phyloP scores from a whole-genome alignment of 192 early-diverging fungal species.

The Lobosporangium transversale region DNA sequence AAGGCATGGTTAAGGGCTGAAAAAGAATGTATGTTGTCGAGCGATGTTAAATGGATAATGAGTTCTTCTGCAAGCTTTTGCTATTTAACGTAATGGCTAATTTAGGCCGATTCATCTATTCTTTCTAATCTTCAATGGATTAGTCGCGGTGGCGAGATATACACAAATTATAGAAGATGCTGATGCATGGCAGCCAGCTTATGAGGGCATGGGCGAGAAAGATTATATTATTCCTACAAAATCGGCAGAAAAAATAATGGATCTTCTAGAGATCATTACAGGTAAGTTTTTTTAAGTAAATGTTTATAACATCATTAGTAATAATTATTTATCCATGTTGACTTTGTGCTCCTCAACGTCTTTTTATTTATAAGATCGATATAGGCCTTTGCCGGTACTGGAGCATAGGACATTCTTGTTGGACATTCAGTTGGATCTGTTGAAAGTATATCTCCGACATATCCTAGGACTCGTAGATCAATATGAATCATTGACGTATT shows the following conservation, averaged over 20 bases:
- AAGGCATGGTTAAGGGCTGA: slow-evolving; percentile 77
- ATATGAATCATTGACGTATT: slow-evolving; percentile 61
- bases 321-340: background rate
- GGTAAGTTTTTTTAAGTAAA: slow-evolving; percentile 17
- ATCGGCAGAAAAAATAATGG: slow-evolving; percentile 66
- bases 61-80: background rate
- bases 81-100: too few species aligned
- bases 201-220: slow-evolving; percentile 61
- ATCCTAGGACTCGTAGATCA: slow-evolving; percentile 64
- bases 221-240: slow-evolving; percentile 66
- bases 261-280: slow-evolving; percentile 70
- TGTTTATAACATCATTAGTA: too few species aligned
- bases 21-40: slow-evolving; percentile 68
- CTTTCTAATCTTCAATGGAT: too few species aligned
- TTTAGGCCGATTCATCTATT: too few species aligned
- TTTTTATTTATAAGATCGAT: slow-evolving; percentile 57
- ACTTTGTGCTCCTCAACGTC: background rate
- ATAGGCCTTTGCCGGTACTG: slow-evolving; percentile 65
- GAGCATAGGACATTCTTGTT: slow-evolving; percentile 67
- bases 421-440: slow-evolving; percentile 70
- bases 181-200: slow-evolving; percentile 70
- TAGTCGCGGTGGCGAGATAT: slow-evolving; percentile 68
- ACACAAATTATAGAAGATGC: slow-evolving; percentile 68
- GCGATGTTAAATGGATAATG: too few species aligned
- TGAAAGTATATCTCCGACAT: slow-evolving; percentile 62